A percentile compares a stretch with the other conserved stretches of the same genome.
Evolutionary conservation across 257 asterid species (phyloP).

Genomic region (Petunia axillaris): DNA sequence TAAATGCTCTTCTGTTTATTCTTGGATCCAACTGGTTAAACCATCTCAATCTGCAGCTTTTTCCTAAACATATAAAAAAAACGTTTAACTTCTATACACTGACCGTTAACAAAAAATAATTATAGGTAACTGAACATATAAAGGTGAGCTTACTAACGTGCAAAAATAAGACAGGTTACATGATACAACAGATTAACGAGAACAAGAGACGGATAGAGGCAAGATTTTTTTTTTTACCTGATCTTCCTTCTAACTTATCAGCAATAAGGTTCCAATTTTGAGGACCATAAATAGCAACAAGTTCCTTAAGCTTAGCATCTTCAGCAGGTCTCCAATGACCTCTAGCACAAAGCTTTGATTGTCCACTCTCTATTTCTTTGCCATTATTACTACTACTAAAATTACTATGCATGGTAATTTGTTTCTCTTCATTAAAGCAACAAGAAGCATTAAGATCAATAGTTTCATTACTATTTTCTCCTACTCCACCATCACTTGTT

Average conservation of each 20-base stretch:
- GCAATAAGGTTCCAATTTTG: slow-evolving; percentile 95
- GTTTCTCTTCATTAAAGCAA: slow-evolving; percentile 38
- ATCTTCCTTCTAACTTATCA: slow-evolving; percentile 74
- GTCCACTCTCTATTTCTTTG: slow-evolving; percentile 43
- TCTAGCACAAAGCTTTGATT: slow-evolving; percentile 72
- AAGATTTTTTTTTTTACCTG: slow-evolving; percentile 50
- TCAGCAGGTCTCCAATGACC: slow-evolving; percentile 97
- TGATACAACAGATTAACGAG: too few relatives aligned
- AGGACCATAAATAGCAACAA: slow-evolving; percentile 85
- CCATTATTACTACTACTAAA: slow-evolving; percentile 20
- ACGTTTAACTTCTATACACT: neutral
- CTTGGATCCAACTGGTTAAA: slow-evolving; percentile 91
- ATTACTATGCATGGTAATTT: slow-evolving; percentile 22
- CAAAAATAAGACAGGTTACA: too few relatives aligned
- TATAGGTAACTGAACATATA: too few relatives aligned
- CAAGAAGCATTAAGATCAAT: slow-evolving; percentile 59
- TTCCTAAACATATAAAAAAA: slow-evolving; percentile 41
- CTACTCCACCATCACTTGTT: slow-evolving; percentile 19
- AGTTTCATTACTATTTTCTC: slow-evolving; percentile 30
- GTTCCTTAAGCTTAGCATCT: slow-evolving; percentile 77
- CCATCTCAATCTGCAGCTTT: slow-evolving; percentile 90
- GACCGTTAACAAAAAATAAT: too few relatives aligned
- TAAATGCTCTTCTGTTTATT: slow-evolving; percentile 77
- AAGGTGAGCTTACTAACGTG: too few relatives aligned
- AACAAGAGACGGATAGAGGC: too few relatives aligned